A percentile compares a stretch with the other conserved stretches of the same genome.
These are phyloP conservation scores for Cutaneotrichosporon sp. DNA, from an alignment of 1,284 basidiomycete genomes.

Conservation along the genomic window DNA sequence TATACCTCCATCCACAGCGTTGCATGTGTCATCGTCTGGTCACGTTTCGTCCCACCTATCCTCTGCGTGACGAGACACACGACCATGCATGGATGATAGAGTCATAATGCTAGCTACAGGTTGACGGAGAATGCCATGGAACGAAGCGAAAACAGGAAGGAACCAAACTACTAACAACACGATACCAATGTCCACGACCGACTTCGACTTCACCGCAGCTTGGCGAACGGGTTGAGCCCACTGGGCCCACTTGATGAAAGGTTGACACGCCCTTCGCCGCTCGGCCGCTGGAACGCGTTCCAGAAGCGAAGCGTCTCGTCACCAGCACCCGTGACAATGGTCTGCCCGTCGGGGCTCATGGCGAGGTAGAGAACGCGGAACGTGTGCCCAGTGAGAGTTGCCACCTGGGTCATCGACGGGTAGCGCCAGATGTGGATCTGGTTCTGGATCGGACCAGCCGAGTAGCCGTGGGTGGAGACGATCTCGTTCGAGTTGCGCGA, in stretches of 20 bases:
- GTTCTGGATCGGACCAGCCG: slow-evolving; percentile 88
- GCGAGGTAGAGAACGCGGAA: slow-evolving; percentile 93
- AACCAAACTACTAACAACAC: not conserved
- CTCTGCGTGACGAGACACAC: not conserved
- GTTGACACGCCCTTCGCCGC: slow-evolving; percentile 17
- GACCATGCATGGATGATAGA: not conserved
- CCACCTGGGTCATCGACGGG: slow-evolving; percentile 88
- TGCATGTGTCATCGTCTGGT: too few relatives aligned
- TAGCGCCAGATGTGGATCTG: slow-evolving; percentile 99
- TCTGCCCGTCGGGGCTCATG: slow-evolving; percentile 95
- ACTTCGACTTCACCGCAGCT: slow-evolving; percentile 9
- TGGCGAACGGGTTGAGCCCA: slow-evolving; percentile 20
- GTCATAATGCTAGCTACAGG: slow-evolving; percentile 2
- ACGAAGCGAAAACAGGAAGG: not conserved
- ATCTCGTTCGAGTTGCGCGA: slow-evolving; percentile 94
- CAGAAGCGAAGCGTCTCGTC: slow-evolving; percentile 97
- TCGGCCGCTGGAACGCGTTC: slow-evolving; percentile 75
- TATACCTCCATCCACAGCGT: too few relatives aligned
- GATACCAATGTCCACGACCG: not conserved
- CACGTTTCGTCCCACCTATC: not conserved
- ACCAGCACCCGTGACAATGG: slow-evolving; percentile 96
- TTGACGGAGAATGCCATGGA: not conserved
- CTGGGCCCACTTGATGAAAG: slow-evolving; percentile 6
- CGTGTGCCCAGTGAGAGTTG: slow-evolving; percentile 91
- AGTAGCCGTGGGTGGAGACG: slow-evolving; percentile 97